Evolutionary conservation across 306 rosid species (phyloP), one percentile per base, ranked within the genome.

Genomic region (Cicer judaicum): DNA sequence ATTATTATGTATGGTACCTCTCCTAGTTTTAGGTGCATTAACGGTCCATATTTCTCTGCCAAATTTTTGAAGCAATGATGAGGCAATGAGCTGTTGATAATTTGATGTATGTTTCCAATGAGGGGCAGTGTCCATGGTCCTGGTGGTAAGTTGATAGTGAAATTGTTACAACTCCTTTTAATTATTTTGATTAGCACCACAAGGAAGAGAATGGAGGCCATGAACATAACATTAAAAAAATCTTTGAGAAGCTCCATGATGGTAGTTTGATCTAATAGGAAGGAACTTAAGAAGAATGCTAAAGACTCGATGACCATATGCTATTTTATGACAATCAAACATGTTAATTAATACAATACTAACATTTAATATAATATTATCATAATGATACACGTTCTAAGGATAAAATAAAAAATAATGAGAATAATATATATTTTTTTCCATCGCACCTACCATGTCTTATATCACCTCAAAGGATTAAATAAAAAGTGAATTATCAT

Each of bases 21-120:
- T 47, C 83, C 83, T 47, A 79, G 75, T 73, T 80, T 80, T 2
- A 80, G 16, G 12, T 66, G 49, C 83, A 80, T 73, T 11, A 80
- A 14, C 0, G 83, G 71, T 0, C 83, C 79, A 57, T 80, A 67
- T 13, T 67, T 66, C 3, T 42, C 4, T 47, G 79, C 79, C 29
- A 79, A 39, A 0, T 7, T 21, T 57, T 15, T 79, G 0, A 73
- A 57, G 42, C 2, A 4, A 0, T 10, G 40, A 21, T 73, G 83
- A 1, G 70, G 79, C 3, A 66, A 1, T 56, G 64, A 49, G 5
- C 42, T 61, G 1, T 5, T 1, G 0, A 73, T 0, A n/a, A 67
- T 0, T 0, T 73, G 79, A 62, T 65, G 79, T 3, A 57, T 12
- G 65, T 79, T 79, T 2, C 79, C 83, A 39, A 79, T 73, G 16